Evolutionary conservation across 1,284 basidiomycete genomes (phyloP).

Genomic region (Dichomitus squalens): DNA sequence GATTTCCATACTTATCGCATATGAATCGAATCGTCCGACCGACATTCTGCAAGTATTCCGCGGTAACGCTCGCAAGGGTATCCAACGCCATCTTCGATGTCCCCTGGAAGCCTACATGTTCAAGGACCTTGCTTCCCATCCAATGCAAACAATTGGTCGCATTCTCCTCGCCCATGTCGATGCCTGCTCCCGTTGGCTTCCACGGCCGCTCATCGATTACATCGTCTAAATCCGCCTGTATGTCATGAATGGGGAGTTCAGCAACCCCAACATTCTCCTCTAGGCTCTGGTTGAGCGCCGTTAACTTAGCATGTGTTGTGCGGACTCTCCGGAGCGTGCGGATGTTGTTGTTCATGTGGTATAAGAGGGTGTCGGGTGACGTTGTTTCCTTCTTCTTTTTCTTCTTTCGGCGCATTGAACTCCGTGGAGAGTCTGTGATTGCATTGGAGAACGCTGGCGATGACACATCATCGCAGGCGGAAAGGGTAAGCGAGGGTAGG

Average conservation of each 20-base stretch:
- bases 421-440: conserved; percentile 37
- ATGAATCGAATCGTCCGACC: conserved; percentile 85
- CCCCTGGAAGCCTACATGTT: conserved; percentile 89
- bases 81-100: conserved; percentile 74
- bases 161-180: conserved; percentile 54
- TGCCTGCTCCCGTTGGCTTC: conserved; percentile 37
- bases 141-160: conserved; percentile 66
- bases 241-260: conserved; percentile 15
- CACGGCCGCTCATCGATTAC: conserved; percentile 59
- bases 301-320: conserved; percentile 69
- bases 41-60: conserved; percentile 85
- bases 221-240: conserved; percentile 44
- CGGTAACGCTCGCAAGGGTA: conserved; percentile 78
- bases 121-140: conserved; percentile 75
- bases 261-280: conserved; percentile 46
- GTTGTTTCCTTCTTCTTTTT: conserved; percentile 25
- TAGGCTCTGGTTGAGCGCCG: conserved; percentile 49
- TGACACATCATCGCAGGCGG: conserved; percentile 43
- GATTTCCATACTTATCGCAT: conserved; percentile 76
- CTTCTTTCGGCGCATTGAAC: conserved; percentile 35
- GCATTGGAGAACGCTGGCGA: conserved; percentile 18
- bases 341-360: conserved; percentile 74
- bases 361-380: conserved; percentile 52
- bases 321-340: conserved; percentile 69
- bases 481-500: conserved; percentile 56